Conservation (phyloP, 441 rosid species). For the Heliophila coronopifolia region DNA sequence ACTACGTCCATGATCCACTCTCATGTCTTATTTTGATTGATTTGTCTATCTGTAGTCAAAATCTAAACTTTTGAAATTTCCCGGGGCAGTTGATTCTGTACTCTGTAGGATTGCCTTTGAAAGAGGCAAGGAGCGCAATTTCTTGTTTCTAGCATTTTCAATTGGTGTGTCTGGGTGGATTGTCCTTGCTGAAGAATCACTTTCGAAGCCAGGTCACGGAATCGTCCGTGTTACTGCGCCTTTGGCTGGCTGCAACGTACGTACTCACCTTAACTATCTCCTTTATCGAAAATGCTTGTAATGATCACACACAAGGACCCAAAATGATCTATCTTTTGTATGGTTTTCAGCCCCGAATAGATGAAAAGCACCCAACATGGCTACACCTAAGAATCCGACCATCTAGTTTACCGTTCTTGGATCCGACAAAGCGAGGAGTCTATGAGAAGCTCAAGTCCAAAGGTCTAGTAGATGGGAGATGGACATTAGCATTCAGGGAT, state of each 20-base stretch:
- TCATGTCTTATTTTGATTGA: background rate
- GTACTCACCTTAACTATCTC: background rate
- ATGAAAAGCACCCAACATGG: slow-evolving; percentile 79
- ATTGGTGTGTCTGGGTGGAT: slow-evolving; percentile 79
- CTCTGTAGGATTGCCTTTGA: slow-evolving; percentile 93
- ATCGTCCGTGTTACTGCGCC: slow-evolving; percentile 77
- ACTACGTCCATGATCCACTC: background rate
- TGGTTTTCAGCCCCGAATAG: slow-evolving; percentile 64
- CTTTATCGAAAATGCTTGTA: background rate
- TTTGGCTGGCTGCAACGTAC: slow-evolving; percentile 59
- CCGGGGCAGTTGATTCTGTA: slow-evolving; percentile 73
- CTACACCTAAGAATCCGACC: slow-evolving; percentile 88
- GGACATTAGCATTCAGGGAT: slow-evolving; percentile 85
- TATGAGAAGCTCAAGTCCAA: slow-evolving; percentile 46
- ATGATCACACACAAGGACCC: background rate
- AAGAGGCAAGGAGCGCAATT: slow-evolving; percentile 84
- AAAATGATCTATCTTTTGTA: slow-evolving; percentile 3
- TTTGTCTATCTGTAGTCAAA: slow-evolving; percentile 1
- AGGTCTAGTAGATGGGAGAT: slow-evolving; percentile 82
- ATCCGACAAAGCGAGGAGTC: slow-evolving; percentile 44
- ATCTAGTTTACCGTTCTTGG: slow-evolving; percentile 54
- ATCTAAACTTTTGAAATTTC: slow-evolving; percentile 22
- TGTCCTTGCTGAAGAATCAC: slow-evolving; percentile 73
- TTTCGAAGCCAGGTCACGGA: slow-evolving; percentile 54
- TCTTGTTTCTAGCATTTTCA: slow-evolving; percentile 61